Conservation (phyloP, 148 eudicot genomes). For the Fallopia convolvulus region DNA sequence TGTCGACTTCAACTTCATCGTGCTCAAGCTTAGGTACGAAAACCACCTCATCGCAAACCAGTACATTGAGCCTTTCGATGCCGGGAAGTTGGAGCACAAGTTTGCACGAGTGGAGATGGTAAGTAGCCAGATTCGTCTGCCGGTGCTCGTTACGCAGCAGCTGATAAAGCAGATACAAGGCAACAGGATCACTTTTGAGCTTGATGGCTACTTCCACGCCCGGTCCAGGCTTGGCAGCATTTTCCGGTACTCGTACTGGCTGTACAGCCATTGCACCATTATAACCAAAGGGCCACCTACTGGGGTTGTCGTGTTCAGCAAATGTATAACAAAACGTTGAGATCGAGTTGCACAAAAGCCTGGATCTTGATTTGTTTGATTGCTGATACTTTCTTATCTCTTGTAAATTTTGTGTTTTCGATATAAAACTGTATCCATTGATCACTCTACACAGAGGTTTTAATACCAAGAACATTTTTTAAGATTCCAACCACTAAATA, state of each 20-base stretch:
- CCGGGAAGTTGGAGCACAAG: constrained; percentile 32
- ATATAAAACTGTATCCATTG: background rate
- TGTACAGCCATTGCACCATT: constrained; percentile 46
- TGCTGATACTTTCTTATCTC: background rate
- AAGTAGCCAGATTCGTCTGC: constrained; percentile 62
- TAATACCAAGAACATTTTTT: background rate
- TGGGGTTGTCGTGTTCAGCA: constrained; percentile 44
- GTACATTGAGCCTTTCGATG: constrained; percentile 54
- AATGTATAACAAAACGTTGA: constrained; percentile 51
- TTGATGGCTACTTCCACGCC: constrained; percentile 48
- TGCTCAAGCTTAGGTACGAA: constrained; percentile 36
- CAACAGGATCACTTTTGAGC: constrained; percentile 41
- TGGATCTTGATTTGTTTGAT: background rate
- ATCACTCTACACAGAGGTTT: background rate
- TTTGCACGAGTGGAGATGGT: constrained; percentile 46
- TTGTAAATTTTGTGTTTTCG: background rate
- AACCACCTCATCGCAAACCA: constrained; percentile 43
- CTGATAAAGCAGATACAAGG: constrained; percentile 37
- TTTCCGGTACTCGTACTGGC: constrained; percentile 57
- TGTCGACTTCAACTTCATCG: constrained; percentile 50
- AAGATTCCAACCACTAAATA: no score
- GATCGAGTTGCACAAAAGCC: background rate
- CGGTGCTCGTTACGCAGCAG: constrained; percentile 22
- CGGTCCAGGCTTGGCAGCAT: constrained; percentile 52
- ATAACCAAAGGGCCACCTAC: constrained; percentile 59